Percentiles rank a stretch among this genome's conserved stretches.
These are phyloP conservation scores for Arxiozyma heterogenica DNA, from an alignment of 1,139 yeast genomes.

Conservation along the genomic window DNA sequence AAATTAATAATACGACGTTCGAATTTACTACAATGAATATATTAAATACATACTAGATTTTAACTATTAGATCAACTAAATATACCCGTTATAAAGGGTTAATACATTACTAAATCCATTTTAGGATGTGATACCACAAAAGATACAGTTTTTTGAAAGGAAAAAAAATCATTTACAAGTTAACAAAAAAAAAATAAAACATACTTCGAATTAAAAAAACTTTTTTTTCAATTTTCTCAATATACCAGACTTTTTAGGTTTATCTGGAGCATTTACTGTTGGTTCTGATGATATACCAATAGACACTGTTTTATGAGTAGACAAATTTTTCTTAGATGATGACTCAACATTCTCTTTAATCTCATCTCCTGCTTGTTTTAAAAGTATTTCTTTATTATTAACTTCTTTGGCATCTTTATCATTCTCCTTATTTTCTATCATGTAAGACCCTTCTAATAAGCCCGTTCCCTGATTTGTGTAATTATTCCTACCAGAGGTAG, in stretches of 20 bases:
- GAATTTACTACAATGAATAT: not conserved
- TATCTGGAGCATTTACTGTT: conserved; percentile 14
- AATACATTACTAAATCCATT: not conserved
- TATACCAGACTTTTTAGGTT: conserved; percentile 34
- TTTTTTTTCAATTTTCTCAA: conserved; percentile 40
- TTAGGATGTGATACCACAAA: not conserved
- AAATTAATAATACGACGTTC: too few species aligned
- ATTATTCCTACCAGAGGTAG: not conserved
- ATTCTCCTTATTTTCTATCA: not conserved
- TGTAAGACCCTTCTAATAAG: not conserved
- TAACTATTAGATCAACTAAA: too few species aligned
- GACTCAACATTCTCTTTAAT: not conserved
- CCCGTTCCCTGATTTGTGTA: not conserved
- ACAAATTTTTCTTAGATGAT: not conserved
- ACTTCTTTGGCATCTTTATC: not conserved
- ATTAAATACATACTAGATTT: not conserved
- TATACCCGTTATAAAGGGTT: not conserved
- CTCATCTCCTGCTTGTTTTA: not conserved
- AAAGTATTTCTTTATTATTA: not conserved
- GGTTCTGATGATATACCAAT: not conserved
- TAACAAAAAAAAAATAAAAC: too few species aligned
- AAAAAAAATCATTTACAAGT: not conserved
- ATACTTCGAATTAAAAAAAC: conserved; percentile 26
- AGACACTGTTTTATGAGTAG: not conserved
- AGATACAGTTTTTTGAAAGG: not conserved